Evolutionary conservation across 1,139 yeast genomes (phyloP).

Genomic region (Candida neerlandica): DNA sequence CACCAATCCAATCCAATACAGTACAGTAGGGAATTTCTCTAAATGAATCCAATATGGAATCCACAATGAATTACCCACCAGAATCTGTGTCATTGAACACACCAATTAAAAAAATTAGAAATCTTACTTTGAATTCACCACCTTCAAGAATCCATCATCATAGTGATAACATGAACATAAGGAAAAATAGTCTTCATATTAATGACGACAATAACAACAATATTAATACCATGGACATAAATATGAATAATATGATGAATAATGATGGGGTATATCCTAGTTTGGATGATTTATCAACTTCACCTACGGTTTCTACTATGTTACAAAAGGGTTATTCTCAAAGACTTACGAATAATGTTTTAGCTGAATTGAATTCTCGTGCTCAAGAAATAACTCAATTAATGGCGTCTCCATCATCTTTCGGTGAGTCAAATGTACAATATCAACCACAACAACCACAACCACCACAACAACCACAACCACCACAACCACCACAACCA

Average conservation of each 20-base stretch:
- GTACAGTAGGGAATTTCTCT: neutral
- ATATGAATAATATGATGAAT: conserved; percentile 10
- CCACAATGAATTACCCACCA: conserved; percentile 2
- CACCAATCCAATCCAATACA: neutral
- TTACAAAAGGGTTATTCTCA: conserved; percentile 44
- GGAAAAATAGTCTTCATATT: neutral
- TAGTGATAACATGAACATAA: neutral
- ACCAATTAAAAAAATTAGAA: conserved; percentile 43
- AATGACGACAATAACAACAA: conserved; percentile 4
- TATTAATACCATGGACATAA: conserved; percentile 15
- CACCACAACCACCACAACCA: conserved; percentile 5
- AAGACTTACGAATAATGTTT: conserved; percentile 42
- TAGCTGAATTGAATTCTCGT: conserved; percentile 41
- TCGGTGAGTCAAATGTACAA: neutral
- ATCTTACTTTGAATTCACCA: conserved; percentile 39
- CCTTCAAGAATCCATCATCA: conserved; percentile 10
- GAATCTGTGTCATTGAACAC: conserved; percentile 29
- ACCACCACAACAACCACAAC: neutral
- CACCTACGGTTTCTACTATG: conserved; percentile 27
- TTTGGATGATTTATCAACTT: conserved; percentile 15
- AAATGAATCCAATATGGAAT: neutral
- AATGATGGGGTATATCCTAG: conserved; percentile 19
- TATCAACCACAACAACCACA: neutral
- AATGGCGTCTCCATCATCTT: conserved; percentile 16
- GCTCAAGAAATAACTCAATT: conserved; percentile 32